Evolutionary conservation across 2,329 filamentous ascomycete genomes (phyloP).

Genomic region (Beauveria scarabaeidicola): DNA sequence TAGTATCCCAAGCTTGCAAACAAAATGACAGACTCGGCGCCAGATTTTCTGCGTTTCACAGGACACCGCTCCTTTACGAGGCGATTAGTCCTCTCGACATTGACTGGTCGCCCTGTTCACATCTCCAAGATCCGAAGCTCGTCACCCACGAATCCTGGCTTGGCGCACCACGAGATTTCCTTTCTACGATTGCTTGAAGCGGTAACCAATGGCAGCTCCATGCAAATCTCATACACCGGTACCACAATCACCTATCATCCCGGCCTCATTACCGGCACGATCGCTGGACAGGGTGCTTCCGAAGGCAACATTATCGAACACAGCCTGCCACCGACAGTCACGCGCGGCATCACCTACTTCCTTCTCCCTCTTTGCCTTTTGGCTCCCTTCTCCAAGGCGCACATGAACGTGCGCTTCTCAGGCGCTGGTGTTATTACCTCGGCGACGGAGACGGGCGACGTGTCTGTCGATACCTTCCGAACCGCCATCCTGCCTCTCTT

Average conservation of each 20-base stretch:
- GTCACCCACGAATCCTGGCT: slow-evolving; percentile 78
- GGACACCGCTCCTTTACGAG: slow-evolving; percentile 75
- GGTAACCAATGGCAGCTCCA: slow-evolving; percentile 87
- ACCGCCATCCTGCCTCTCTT: slow-evolving; percentile 88
- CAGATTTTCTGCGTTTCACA: slow-evolving; percentile 65
- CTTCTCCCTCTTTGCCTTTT: slow-evolving; percentile 81
- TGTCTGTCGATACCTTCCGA: slow-evolving; percentile 86
- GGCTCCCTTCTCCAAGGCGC: slow-evolving; percentile 85
- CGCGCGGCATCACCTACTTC: slow-evolving; percentile 83
- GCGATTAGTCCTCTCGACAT: slow-evolving; percentile 79
- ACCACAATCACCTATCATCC: slow-evolving; percentile 89
- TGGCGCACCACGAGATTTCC: slow-evolving; percentile 87
- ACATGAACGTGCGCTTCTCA: slow-evolving; percentile 82
- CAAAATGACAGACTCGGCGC: slow-evolving; percentile 35
- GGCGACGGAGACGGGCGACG: slow-evolving; percentile 73
- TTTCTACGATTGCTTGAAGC: slow-evolving; percentile 90
- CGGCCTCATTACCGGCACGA: slow-evolving; percentile 80
- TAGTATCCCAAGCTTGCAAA: slow-evolving; percentile 10
- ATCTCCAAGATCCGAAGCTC: slow-evolving; percentile 89
- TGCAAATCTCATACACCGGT: slow-evolving; percentile 94
- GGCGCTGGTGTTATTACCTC: slow-evolving; percentile 90
- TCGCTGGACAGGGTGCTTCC: slow-evolving; percentile 63
- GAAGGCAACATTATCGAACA: slow-evolving; percentile 71
- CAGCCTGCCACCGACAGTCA: slow-evolving; percentile 66
- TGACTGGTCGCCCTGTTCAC: slow-evolving; percentile 81